Evolutionary conservation across 495 filamentous ascomycete species (phyloP), one percentile per base, ranked within the genome.

Genomic region (Pyrenula aspistea): DNA sequence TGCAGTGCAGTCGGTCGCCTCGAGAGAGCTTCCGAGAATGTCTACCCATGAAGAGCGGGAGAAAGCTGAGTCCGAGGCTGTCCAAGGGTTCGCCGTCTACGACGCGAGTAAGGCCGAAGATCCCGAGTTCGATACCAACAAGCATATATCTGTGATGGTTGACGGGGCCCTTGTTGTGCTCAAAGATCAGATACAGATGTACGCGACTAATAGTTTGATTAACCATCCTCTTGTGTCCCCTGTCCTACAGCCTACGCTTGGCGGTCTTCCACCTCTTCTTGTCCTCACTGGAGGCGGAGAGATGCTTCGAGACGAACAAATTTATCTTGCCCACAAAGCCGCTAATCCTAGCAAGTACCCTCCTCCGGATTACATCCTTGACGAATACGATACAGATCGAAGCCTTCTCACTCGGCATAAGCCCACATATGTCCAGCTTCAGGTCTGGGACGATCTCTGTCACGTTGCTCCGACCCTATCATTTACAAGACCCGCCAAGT

Each of bases 161-260:
- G 87, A 91, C 52, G 88, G 85, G 20, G 77, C 83, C 50, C 62
- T 77, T 0, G 68, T 95, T 15, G 73, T 83, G 25, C 76, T 96
- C 57, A 91, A 87, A 62, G 92, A 96, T 54, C 92, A 97, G 65
- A 93, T 97, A 36, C 92, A 96, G 69, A 83, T 96, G 76, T 97
- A 96, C 67, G 82, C 91, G 4, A 85, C 89, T 0, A 97, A 97
- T 66, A 83, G 91, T 51, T 71, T 96, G 4, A 70, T 96, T 10
- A 78, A 82, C 0, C 91, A 97, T 64, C 92, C 92, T 0, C 72
- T 97, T 1, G 92, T 96, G 12, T 96, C 91, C 15, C 92, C 92
- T 1, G 75, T 89, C 10, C 72, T 95, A 59, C 88, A 95, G 59
- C 82, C 89, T 4, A 88, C 89, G 1, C 77, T 97, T 1, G 92